Conservation (phyloP, 2,329 filamentous ascomycete genomes). For the Verticillium nonalfalfae region DNA sequence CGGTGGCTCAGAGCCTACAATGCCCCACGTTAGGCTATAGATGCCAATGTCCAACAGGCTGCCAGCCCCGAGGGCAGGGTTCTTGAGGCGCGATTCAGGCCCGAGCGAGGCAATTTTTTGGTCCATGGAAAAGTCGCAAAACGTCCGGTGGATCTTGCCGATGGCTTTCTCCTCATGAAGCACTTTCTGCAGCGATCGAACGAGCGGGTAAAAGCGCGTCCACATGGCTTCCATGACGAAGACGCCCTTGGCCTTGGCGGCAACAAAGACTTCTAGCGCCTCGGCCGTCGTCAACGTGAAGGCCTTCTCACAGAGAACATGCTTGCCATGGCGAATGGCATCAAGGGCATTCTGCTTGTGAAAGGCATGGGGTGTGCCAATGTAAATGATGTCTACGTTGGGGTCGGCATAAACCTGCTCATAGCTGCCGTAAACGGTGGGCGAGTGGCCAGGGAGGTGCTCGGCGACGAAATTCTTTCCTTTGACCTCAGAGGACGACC, state of each 20-base stretch:
- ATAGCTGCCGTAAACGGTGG: slow-evolving; percentile 31
- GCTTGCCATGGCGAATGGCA: slow-evolving; percentile 33
- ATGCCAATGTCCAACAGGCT: slow-evolving; percentile 35
- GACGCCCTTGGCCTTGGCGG: slow-evolving; percentile 29
- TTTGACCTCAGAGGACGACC: slow-evolving; percentile 30
- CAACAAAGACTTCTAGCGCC: slow-evolving; percentile 29
- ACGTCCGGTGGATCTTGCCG: slow-evolving; percentile 28
- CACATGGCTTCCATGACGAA: slow-evolving; percentile 41
- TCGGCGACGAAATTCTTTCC: slow-evolving; percentile 29
- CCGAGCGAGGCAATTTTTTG: slow-evolving; percentile 23
- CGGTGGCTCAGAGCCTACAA: slow-evolving; percentile 23
- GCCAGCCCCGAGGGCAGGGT: slow-evolving; percentile 32
- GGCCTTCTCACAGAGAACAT: slow-evolving; percentile 39
- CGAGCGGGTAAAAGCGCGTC: slow-evolving; percentile 34
- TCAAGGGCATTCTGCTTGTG: slow-evolving; percentile 36
- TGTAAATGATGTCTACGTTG: slow-evolving; percentile 36
- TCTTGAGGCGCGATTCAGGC: slow-evolving; percentile 23
- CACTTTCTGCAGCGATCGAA: slow-evolving; percentile 23
- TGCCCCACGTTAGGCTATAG: slow-evolving; percentile 33
- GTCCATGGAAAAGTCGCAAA: slow-evolving; percentile 32
- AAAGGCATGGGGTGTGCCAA: slow-evolving; percentile 37
- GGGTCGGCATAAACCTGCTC: slow-evolving; percentile 30
- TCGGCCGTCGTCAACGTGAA: slow-evolving; percentile 33
- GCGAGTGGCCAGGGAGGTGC: slow-evolving; percentile 17
- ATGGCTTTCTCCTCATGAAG: slow-evolving; percentile 31